These are phyloP conservation scores for Neurospora sp. DNA, from an alignment of 495 filamentous ascomycete species.

Conservation along the genomic window DNA sequence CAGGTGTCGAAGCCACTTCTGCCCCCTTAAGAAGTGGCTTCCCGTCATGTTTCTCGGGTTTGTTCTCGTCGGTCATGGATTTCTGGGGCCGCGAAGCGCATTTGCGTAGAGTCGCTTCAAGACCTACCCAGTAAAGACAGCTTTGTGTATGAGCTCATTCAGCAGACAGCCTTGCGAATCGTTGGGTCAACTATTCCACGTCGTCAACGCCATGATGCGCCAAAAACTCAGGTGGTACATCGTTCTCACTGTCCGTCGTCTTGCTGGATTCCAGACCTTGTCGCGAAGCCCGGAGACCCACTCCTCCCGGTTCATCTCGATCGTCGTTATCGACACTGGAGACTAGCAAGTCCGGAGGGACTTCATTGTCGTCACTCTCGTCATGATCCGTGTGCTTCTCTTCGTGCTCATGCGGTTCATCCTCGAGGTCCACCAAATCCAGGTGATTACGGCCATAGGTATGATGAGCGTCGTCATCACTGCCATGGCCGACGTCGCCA, in stretches of 20 bases:
- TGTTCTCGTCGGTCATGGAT: too few species aligned
- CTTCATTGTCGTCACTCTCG: conserved; percentile 20
- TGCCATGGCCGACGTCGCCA: neutral
- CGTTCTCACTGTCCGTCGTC: conserved; percentile 28
- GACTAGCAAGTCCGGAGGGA: conserved; percentile 13
- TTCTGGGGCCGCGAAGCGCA: too few species aligned
- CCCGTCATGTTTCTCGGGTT: too few species aligned
- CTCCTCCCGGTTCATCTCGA: neutral
- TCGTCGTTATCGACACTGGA: neutral
- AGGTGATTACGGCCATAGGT: conserved; percentile 15
- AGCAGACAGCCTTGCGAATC: neutral
- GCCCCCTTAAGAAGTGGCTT: too few species aligned
- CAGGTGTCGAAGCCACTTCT: too few species aligned
- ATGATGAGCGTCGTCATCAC: conserved; percentile 14
- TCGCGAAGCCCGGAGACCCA: neutral
- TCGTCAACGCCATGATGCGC: conserved; percentile 5
- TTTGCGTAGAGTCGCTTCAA: too few species aligned
- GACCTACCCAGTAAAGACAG: neutral
- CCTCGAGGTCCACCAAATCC: conserved; percentile 31
- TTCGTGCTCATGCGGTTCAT: conserved; percentile 9
- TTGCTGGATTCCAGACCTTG: conserved; percentile 8
- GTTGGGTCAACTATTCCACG: neutral
- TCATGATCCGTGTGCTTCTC: conserved; percentile 9
- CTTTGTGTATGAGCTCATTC: neutral
- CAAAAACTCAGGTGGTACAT: conserved; percentile 32